Evolutionary conservation across 345 rosid genomes (phyloP).

Genomic region (Ceriops zippeliana): DNA sequence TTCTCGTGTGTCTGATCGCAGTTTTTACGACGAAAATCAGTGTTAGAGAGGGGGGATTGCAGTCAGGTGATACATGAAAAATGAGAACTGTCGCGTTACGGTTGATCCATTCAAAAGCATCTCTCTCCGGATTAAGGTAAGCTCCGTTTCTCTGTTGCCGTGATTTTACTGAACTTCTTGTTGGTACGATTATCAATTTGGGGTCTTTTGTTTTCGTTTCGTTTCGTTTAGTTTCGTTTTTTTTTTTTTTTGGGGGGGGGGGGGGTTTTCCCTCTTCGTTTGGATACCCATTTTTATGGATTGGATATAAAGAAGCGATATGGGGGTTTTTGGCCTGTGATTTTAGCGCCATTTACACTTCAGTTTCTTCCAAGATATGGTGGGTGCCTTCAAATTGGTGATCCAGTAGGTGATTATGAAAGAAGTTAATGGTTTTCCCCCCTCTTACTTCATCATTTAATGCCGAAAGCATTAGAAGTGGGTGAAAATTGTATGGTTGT

Average conservation of each 20-base stretch:
- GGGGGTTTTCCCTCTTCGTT: too few relatives aligned
- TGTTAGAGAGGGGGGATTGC: too few relatives aligned
- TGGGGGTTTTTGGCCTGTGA: background rate
- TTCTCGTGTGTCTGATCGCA: too few relatives aligned
- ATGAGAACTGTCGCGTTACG: slow-evolving; percentile 45
- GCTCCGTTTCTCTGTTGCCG: background rate
- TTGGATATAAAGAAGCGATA: background rate
- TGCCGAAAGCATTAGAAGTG: background rate
- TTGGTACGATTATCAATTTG: background rate
- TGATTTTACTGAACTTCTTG: background rate
- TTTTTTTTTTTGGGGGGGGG: too few relatives aligned
- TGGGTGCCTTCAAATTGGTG: background rate
- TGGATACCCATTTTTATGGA: background rate
- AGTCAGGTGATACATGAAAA: background rate
- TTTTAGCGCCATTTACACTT: background rate
- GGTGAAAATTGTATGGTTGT: background rate
- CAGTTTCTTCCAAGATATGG: background rate
- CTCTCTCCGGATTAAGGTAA: slow-evolving; percentile 33
- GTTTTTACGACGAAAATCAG: too few relatives aligned
- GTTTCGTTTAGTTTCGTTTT: too few relatives aligned
- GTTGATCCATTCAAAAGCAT: slow-evolving; percentile 36
- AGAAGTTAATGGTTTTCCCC: background rate
- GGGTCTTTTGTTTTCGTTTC: too few relatives aligned
- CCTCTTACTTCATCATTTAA: background rate
- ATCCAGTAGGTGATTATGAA: background rate